A percentile compares a stretch with the other conserved stretches of the same genome.
These are phyloP conservation scores for Russula sp. DNA, from an alignment of 768 basidiomycete genomes.

Conservation along the genomic window DNA sequence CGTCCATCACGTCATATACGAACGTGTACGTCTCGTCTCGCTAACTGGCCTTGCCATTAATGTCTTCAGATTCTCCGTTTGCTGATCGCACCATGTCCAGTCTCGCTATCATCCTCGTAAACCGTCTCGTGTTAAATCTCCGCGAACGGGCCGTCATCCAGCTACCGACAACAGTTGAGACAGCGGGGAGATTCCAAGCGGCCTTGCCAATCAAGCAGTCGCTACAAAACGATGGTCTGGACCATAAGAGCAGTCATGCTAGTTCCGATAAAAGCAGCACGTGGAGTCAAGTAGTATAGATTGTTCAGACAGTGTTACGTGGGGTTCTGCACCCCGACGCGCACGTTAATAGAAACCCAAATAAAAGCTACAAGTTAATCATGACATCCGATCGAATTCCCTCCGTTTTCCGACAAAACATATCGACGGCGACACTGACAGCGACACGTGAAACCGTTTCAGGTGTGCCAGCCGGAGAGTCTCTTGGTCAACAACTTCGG, in stretches of 20 bases:
- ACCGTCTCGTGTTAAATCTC: conserved; percentile 25
- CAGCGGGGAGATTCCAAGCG: conserved; percentile 12
- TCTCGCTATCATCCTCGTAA: conserved; percentile 17
- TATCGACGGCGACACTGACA: neutral
- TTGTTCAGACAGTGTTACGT: too few species aligned
- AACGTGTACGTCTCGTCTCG: conserved; percentile 21
- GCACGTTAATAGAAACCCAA: too few species aligned
- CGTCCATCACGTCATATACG: conserved; percentile 7
- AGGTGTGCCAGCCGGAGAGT: too few species aligned
- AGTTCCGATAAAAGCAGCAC: too few species aligned
- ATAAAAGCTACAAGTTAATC: too few species aligned
- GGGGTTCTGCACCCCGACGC: too few species aligned
- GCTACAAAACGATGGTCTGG: too few species aligned
- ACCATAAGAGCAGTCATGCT: too few species aligned
- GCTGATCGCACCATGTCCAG: neutral
- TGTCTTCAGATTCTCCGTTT: neutral
- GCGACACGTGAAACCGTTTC: neutral
- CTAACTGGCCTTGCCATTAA: neutral
- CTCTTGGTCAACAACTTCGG: neutral
- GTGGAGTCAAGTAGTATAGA: too few species aligned
- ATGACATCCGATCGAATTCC: too few species aligned
- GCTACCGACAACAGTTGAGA: conserved; percentile 8
- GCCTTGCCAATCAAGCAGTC: neutral
- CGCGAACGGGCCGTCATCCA: neutral
- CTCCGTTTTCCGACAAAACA: neutral